Percentiles rank a stretch among this genome's conserved stretches.
These are phyloP conservation scores for Piper betle DNA, from an alignment of 164 flowering plant species.

Conservation along the genomic window DNA sequence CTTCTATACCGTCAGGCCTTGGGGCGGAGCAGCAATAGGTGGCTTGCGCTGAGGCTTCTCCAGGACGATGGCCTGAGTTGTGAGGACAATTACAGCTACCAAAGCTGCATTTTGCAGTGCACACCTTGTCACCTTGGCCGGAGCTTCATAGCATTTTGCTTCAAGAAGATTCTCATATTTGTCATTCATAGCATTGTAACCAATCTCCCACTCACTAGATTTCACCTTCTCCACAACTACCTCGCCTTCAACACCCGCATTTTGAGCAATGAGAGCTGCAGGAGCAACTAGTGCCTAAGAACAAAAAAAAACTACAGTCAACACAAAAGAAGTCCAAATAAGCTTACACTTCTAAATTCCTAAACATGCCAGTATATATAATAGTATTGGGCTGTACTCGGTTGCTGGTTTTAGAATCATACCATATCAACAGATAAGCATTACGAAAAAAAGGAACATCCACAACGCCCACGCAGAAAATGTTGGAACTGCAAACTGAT, in stretches of 20 bases:
- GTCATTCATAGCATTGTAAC: conserved; percentile 95
- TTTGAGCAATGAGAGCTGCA: conserved; percentile 79
- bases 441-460: no score
- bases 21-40: conserved; percentile 43
- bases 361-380: no score
- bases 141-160: no score
- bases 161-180: conserved; percentile 67
- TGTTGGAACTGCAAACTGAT: no score
- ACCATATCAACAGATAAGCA: no score
- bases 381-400: no score
- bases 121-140: conserved; percentile 93
- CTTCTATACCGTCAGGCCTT: conserved; percentile 43
- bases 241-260: conserved; percentile 97
- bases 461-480: no score
- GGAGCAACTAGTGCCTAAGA: conserved; percentile 84
- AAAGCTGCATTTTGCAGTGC: conserved; percentile 93
- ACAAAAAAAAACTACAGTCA: no score
- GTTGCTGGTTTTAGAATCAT: no score
- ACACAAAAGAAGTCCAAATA: no score
- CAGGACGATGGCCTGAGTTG: conserved; percentile 98
- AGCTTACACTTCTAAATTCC: no score
- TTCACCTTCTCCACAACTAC: conserved; percentile 97
- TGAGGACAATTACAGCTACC: conserved; percentile 96
- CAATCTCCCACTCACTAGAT: conserved; percentile 76
- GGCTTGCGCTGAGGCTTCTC: conserved; percentile 72